phyloP scores from a whole-genome alignment of 805 yeast genomes.

The Myxozyma lipomycoides region DNA sequence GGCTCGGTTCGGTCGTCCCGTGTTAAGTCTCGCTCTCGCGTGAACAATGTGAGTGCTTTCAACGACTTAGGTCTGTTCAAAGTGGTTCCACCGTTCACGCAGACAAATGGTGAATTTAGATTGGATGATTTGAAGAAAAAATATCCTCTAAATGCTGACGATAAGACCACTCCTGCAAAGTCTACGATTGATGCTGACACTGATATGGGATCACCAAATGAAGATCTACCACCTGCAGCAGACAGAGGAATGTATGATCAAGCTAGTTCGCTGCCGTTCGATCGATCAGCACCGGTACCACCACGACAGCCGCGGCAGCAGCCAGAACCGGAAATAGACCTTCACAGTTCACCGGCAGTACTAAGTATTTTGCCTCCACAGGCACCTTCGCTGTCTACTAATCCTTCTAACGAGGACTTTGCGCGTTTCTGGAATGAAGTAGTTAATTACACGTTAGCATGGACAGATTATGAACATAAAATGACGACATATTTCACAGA shows the following conservation, averaged over 20 bases:
- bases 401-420: slow-evolving; percentile 19
- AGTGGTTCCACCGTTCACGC: slow-evolving; percentile 33
- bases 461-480: slow-evolving; percentile 30
- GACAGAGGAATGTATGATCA: neutral
- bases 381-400: slow-evolving; percentile 19
- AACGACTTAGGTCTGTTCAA: slow-evolving; percentile 6
- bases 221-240: slow-evolving; percentile 4
- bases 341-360: slow-evolving; percentile 26
- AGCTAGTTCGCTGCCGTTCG: slow-evolving; percentile 14
- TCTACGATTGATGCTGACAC: slow-evolving; percentile 7
- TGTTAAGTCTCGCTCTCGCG: neutral
- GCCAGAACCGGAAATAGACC: slow-evolving; percentile 17
- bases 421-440: slow-evolving; percentile 23
- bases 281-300: slow-evolving; percentile 15
- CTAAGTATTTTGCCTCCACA: slow-evolving; percentile 30
- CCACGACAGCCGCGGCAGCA: slow-evolving; percentile 1
- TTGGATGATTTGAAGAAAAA: slow-evolving; percentile 29
- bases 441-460: slow-evolving; percentile 23
- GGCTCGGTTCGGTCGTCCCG: too few species aligned
- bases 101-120: slow-evolving; percentile 33
- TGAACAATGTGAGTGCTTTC: neutral
- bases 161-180: neutral
- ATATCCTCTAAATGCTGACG: slow-evolving; percentile 3
- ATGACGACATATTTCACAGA: slow-evolving; percentile 30
- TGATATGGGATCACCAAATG: slow-evolving; percentile 11